Conservation (phyloP, 176 grass and related monocot genomes). For the Musa schizocarpa region DNA sequence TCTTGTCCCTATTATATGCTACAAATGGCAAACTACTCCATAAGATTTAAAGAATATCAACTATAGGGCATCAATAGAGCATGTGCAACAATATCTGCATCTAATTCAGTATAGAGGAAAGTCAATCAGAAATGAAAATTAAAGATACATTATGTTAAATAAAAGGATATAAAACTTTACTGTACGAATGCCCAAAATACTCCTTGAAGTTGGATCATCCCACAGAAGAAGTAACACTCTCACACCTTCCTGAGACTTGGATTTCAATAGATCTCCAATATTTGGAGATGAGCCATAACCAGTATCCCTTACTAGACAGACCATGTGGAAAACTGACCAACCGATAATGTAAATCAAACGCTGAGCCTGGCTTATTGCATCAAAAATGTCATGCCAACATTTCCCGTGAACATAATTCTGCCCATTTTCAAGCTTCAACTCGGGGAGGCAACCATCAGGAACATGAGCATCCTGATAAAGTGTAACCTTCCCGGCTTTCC, state of each 20-base stretch:
- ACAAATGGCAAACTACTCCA: neutral
- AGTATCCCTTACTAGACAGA: conserved; percentile 41
- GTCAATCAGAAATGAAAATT: neutral
- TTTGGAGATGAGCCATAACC: neutral
- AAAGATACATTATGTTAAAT: neutral
- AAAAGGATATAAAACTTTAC: neutral
- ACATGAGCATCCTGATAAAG: conserved; percentile 83
- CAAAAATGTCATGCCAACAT: conserved; percentile 72
- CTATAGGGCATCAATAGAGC: neutral
- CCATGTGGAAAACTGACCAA: conserved; percentile 62
- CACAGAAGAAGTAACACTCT: conserved; percentile 73
- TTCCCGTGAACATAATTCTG: conserved; percentile 61
- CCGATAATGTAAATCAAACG: conserved; percentile 71
- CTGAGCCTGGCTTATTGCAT: conserved; percentile 61
- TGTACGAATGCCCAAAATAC: conserved; percentile 40
- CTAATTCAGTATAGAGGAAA: neutral
- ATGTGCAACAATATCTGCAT: neutral
- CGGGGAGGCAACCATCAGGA: conserved; percentile 65
- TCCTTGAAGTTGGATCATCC: conserved; percentile 72
- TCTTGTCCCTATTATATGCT: neutral
- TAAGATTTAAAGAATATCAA: neutral
- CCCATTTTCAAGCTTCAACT: conserved; percentile 56
- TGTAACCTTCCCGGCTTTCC: conserved; percentile 48
- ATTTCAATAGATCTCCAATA: conserved; percentile 60
- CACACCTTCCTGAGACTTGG: conserved; percentile 71